phyloP scores from a whole-genome alignment of 2,329 filamentous ascomycete species.

The Fusarium tupiense region DNA sequence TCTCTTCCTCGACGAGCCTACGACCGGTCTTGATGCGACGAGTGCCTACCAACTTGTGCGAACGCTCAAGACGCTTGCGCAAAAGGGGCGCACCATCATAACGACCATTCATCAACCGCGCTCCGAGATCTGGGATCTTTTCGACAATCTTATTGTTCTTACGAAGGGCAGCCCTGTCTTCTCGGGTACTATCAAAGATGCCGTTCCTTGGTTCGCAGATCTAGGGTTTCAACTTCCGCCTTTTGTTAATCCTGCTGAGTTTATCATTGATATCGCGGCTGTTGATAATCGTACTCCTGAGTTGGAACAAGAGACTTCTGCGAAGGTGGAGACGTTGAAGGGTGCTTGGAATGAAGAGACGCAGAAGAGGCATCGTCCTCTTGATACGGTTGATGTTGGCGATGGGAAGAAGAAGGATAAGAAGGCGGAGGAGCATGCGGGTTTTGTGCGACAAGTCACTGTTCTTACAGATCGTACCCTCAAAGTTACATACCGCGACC shows the following conservation, averaged over 20 bases:
- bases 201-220: constrained; percentile 70
- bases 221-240: constrained; percentile 70
- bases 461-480: constrained; percentile 76
- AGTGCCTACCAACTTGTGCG: constrained; percentile 78
- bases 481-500: constrained; percentile 78
- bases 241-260: constrained; percentile 83
- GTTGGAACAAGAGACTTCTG: constrained; percentile 67
- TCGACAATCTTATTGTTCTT: constrained; percentile 76
- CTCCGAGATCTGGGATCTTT: constrained; percentile 82
- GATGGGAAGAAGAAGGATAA: constrained; percentile 26
- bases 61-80: constrained; percentile 74
- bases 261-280: constrained; percentile 78
- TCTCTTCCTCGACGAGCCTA: constrained; percentile 82
- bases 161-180: constrained; percentile 75
- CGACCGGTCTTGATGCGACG: constrained; percentile 80
- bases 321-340: constrained; percentile 70
- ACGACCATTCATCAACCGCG: constrained; percentile 81
- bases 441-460: constrained; percentile 68
- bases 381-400: constrained; percentile 12
- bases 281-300: constrained; percentile 77
- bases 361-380: constrained; percentile 37
- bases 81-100: constrained; percentile 75
- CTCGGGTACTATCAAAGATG: constrained; percentile 67
- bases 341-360: constrained; percentile 64
- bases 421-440: constrained; percentile 56